phyloP scores from a whole-genome alignment of 768 basidiomycete species.

The Strobilomyces echinocephalus region DNA sequence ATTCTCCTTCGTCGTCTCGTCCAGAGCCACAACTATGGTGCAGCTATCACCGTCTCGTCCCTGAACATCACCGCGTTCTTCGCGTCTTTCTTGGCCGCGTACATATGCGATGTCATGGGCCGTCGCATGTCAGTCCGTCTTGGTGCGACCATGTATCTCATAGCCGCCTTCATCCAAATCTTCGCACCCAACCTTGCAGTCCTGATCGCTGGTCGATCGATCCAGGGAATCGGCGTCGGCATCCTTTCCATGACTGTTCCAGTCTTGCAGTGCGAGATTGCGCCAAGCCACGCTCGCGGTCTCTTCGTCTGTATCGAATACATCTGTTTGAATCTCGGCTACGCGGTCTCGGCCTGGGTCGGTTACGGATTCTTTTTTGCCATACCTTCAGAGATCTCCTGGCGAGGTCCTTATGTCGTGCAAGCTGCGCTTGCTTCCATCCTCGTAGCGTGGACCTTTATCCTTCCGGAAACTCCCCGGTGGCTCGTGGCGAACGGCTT shows the following conservation, averaged over 20 bases:
- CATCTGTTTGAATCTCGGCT: slow-evolving; percentile 47
- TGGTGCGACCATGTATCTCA: slow-evolving; percentile 45
- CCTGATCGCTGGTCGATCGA: slow-evolving; percentile 40
- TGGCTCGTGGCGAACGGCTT: slow-evolving; percentile 55
- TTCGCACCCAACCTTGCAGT: slow-evolving; percentile 41
- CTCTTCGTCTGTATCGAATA: slow-evolving; percentile 53
- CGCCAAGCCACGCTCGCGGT: slow-evolving; percentile 44
- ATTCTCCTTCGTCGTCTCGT: not conserved
- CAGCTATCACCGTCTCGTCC: slow-evolving; percentile 48
- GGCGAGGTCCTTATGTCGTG: slow-evolving; percentile 53
- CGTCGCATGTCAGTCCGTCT: slow-evolving; percentile 48
- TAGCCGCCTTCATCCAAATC: slow-evolving; percentile 48
- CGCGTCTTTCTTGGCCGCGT: slow-evolving; percentile 42
- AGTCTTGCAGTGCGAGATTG: slow-evolving; percentile 46
- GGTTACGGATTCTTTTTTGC: slow-evolving; percentile 48
- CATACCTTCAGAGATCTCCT: slow-evolving; percentile 43
- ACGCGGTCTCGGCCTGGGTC: slow-evolving; percentile 46
- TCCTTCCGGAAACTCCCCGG: slow-evolving; percentile 49
- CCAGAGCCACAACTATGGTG: not conserved
- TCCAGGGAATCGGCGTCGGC: slow-evolving; percentile 47
- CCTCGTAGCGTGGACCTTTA: slow-evolving; percentile 43
- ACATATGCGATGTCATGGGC: slow-evolving; percentile 47
- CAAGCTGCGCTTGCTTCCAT: slow-evolving; percentile 48
- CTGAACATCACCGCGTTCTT: slow-evolving; percentile 48
- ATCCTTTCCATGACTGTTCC: slow-evolving; percentile 51